Conservation (phyloP, 352 stramenopile genomes). For the Globisporangium heterothallicum region DNA sequence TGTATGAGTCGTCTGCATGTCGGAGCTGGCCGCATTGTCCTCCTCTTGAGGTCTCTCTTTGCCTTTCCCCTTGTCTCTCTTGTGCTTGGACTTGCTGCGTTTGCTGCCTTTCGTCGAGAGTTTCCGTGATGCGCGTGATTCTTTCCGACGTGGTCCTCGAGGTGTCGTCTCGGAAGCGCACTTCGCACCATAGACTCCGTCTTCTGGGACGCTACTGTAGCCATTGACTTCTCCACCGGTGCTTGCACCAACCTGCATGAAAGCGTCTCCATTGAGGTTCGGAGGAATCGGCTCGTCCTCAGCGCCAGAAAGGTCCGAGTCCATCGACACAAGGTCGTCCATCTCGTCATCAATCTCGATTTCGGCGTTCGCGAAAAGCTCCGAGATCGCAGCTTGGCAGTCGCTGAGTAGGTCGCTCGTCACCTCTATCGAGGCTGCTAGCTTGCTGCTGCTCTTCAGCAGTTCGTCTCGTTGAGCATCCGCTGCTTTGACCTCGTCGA, state of each 20-base stretch:
- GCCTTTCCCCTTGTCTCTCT: conserved; percentile 10
- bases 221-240: conserved; percentile 12
- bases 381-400: conserved; percentile 54
- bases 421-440: conserved; percentile 12
- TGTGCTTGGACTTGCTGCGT: conserved; percentile 7
- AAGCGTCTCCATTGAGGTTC: conserved; percentile 10
- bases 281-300: conserved; percentile 64
- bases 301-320: conserved; percentile 63
- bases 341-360: conserved; percentile 19
- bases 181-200: neutral
- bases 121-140: conserved; percentile 6
- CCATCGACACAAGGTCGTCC: conserved; percentile 15
- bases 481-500: conserved; percentile 35
- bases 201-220: conserved; percentile 32
- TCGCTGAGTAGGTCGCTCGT: conserved; percentile 43
- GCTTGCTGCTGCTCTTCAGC: conserved; percentile 10
- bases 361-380: conserved; percentile 33
- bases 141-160: neutral
- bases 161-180: conserved; percentile 2
- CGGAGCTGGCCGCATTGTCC: neutral
- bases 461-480: conserved; percentile 17
- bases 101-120: conserved; percentile 8
- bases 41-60: conserved; percentile 1
- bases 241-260: conserved; percentile 5
- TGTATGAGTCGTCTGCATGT: neutral